A percentile compares a stretch with the other conserved stretches of the same genome.
These are phyloP conservation scores for Chytriomyces confervae DNA, from an alignment of 192 early-diverging fungal species.

Conservation along the genomic window DNA sequence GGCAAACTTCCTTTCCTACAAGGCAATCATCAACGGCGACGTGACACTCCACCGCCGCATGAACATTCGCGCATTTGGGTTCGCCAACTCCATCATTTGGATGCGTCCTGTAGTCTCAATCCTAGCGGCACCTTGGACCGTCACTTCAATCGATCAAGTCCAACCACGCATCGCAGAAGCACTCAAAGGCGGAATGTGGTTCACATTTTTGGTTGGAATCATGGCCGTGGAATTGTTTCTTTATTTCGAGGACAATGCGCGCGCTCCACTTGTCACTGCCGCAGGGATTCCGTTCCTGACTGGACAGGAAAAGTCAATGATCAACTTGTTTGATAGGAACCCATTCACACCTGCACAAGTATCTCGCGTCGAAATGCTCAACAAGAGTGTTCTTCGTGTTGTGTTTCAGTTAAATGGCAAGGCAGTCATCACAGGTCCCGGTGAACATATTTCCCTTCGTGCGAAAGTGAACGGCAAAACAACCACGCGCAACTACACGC, in stretches of 20 bases:
- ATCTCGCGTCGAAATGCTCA: not conserved
- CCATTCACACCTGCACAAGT: no score
- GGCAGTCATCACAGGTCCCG: not conserved
- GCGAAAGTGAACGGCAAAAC: not conserved
- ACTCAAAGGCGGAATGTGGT: slow-evolving; percentile 2
- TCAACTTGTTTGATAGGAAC: no score
- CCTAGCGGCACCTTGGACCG: not conserved
- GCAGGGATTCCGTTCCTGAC: not conserved
- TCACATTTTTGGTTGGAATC: not conserved
- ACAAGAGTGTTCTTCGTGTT: not conserved
- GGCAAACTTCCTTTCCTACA: not conserved
- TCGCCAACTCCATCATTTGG: slow-evolving; percentile 14
- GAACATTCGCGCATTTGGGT: slow-evolving; percentile 16
- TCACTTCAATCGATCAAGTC: not conserved
- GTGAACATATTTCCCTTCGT: not conserved
- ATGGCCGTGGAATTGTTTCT: slow-evolving; percentile 5
- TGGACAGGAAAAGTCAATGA: no score
- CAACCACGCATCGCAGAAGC: not conserved
- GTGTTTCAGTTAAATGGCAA: not conserved
- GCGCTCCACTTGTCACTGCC: not conserved
- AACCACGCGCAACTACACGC: slow-evolving; percentile 1
- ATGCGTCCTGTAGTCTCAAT: not conserved
- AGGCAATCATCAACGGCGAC: slow-evolving; percentile 5
- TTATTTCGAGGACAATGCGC: not conserved
- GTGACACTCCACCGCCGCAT: not conserved